These are phyloP conservation scores for Xylariaceae sp. DNA, from an alignment of 2,329 filamentous ascomycete genomes.

Conservation along the genomic window DNA sequence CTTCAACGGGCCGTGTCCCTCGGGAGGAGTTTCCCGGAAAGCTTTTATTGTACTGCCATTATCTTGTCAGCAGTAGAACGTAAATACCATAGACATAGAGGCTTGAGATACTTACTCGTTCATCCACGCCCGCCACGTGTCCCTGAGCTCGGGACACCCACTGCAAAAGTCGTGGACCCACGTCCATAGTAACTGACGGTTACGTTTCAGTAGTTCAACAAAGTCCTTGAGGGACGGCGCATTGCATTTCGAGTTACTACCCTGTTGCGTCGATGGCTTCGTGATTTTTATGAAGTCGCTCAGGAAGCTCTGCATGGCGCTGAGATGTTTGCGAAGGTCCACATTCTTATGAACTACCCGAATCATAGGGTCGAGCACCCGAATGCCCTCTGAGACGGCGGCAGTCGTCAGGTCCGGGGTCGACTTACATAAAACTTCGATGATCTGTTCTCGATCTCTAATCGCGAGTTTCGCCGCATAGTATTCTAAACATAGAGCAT, in stretches of 20 bases:
- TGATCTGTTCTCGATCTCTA: constrained; percentile 67
- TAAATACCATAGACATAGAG: neutral
- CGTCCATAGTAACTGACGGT: constrained; percentile 58
- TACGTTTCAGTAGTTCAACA: constrained; percentile 58
- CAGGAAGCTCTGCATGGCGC: constrained; percentile 62
- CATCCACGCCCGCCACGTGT: constrained; percentile 56
- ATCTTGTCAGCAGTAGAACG: neutral
- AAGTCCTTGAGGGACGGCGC: constrained; percentile 65
- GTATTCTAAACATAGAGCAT: constrained; percentile 62
- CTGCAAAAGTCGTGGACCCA: constrained; percentile 66
- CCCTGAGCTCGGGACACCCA: constrained; percentile 60
- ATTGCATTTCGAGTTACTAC: constrained; percentile 29
- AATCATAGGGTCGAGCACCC: constrained; percentile 70
- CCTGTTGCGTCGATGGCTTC: constrained; percentile 40
- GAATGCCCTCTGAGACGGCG: constrained; percentile 57
- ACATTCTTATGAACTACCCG: constrained; percentile 64
- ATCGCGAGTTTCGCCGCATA: constrained; percentile 65
- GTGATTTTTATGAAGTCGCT: constrained; percentile 62
- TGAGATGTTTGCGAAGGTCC: constrained; percentile 63
- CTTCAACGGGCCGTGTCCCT: neutral
- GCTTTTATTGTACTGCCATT: constrained; percentile 40
- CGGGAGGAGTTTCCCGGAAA: constrained; percentile 40
- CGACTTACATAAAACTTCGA: constrained; percentile 58
- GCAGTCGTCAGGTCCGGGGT: constrained; percentile 69
- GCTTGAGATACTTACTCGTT: constrained; percentile 36